Percentiles rank a stretch among this genome's conserved stretches.
Conservation (phyloP, 805 yeast species). For the Lachancea fermentati region DNA sequence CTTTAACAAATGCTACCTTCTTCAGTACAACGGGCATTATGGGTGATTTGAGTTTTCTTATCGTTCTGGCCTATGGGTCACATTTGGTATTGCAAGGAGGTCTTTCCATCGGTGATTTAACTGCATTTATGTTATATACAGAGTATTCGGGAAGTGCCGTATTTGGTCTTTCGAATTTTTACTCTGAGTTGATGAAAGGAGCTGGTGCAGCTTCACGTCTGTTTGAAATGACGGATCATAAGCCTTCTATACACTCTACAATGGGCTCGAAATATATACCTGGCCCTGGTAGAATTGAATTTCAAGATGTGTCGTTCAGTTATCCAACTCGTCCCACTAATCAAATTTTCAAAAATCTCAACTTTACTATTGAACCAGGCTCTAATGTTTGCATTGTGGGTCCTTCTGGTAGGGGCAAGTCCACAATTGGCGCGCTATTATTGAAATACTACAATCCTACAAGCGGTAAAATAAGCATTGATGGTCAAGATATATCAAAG, state of each 20-base stretch:
- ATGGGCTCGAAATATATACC: constrained; percentile 46
- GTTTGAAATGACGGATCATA: constrained; percentile 77
- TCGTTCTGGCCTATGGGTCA: constrained; percentile 76
- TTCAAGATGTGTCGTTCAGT: constrained; percentile 62
- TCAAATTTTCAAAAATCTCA: constrained; percentile 44
- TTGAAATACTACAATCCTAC: constrained; percentile 48
- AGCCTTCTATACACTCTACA: constrained; percentile 64
- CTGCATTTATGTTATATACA: constrained; percentile 92
- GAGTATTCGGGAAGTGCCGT: constrained; percentile 91
- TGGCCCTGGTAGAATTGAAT: constrained; percentile 45
- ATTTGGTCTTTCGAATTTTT: constrained; percentile 87
- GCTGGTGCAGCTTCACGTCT: constrained; percentile 93
- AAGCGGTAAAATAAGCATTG: constrained; percentile 44
- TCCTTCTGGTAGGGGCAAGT: constrained; percentile 87
- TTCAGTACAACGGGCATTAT: constrained; percentile 73
- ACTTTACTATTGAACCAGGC: constrained; percentile 46
- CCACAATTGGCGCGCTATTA: constrained; percentile 63
- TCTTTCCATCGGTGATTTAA: constrained; percentile 81
- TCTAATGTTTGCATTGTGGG: constrained; percentile 75
- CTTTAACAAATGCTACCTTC: constrained; percentile 69
- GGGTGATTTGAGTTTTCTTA: constrained; percentile 78
- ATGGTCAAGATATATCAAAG: constrained; percentile 45
- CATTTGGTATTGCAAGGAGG: constrained; percentile 70
- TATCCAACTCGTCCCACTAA: constrained; percentile 87
- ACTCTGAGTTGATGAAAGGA: constrained; percentile 95